Evolutionary conservation across 495 filamentous ascomycete genomes (phyloP), one percentile per base, ranked within the genome.

Genomic region (Antarctomyces pellizariae): DNA sequence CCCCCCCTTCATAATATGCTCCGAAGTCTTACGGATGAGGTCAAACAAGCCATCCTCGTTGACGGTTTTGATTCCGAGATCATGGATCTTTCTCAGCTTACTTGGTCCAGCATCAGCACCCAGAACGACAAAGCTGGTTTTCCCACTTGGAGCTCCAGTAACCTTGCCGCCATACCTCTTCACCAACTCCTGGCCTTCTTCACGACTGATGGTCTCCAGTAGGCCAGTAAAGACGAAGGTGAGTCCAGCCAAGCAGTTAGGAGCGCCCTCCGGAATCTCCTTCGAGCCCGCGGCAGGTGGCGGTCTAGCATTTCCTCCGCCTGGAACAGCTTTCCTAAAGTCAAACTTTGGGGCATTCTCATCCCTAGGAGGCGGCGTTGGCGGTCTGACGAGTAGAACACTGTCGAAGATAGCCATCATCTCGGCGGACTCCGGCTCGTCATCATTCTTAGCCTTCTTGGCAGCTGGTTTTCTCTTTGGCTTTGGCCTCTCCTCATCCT

Each of bases 211-310:
- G 0, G 61, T 70, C 19, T 75, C 62, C 16, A 92, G 56, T 11
- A 91, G 52, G 13, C 86, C 86, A 8, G 86, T 95, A 35, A 99
- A 99, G n/a, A 99, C 86, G 39, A 99, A 99, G 0, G 69, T 68
- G 32, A 95, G 53, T n/a, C 86, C 89, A 22, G 76, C 68, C 26
- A 99, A 59, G 44, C 86, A 99, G 37, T 93, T 83, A 9, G 86
- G 76, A 27, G 67, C 71, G 5, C 86, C 86, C 15, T 59, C 57
- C 7, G 86, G 86, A 27, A 86, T 49, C n/a, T 82, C 77, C 30
- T 56, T 64, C 8, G 60, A 53, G 13, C 62, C 71, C 18, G 65
- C 56, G 24, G 59, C 60, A 16, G 61, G 66, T 20, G 74, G 64
- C 3, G 71, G 59, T 25, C 45, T 62, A 31, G 53, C 50, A 49